phyloP scores from a whole-genome alignment of 495 filamentous ascomycete species.

The Annulohypoxylon stygium region DNA sequence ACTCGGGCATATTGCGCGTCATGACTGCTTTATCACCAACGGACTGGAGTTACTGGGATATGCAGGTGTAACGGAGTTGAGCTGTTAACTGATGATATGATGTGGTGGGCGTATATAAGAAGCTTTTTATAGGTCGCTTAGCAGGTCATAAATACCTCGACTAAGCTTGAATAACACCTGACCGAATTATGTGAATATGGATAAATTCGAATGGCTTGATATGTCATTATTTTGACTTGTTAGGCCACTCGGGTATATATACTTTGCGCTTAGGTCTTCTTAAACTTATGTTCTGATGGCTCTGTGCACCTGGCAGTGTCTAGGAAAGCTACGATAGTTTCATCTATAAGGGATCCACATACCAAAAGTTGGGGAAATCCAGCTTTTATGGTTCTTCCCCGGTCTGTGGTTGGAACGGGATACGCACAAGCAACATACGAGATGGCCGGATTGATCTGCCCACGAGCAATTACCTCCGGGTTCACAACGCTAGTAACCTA shows the following conservation, averaged over 20 bases:
- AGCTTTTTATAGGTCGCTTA: background rate
- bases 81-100: background rate
- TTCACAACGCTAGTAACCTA: conserved; percentile 15
- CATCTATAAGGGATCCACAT: background rate
- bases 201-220: background rate
- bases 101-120: background rate
- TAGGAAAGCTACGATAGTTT: background rate
- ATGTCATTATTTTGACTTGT: background rate
- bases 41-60: conserved; percentile 11
- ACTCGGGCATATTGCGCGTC: conserved; percentile 21
- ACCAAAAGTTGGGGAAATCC: background rate
- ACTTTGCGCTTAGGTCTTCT: background rate
- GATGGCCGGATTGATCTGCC: conserved; percentile 5
- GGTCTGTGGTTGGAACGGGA: background rate
- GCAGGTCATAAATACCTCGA: background rate
- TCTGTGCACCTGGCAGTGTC: background rate
- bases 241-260: background rate
- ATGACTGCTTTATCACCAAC: background rate
- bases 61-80: background rate
- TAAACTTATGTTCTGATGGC: background rate
- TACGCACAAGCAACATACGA: background rate
- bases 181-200: background rate
- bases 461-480: background rate
- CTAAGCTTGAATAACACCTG: background rate
- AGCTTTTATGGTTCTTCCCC: background rate